These are phyloP conservation scores for Lactifluus hygrophoroides DNA, from an alignment of 768 basidiomycete genomes.

Conservation along the genomic window DNA sequence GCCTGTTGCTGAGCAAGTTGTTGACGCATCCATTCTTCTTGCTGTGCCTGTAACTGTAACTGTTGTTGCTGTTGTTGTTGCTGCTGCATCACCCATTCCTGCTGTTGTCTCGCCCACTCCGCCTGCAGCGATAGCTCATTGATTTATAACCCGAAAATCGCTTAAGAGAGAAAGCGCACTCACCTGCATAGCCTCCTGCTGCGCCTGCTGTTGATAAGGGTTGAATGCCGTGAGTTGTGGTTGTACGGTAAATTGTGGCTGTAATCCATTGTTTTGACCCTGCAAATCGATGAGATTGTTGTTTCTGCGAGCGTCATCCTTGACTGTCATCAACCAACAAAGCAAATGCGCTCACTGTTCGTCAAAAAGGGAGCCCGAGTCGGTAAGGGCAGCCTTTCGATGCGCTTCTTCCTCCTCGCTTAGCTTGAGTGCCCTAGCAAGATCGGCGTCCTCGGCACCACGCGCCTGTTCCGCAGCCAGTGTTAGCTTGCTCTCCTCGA, in stretches of 20 bases:
- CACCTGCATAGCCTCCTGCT: constrained; percentile 78
- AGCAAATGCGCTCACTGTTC: constrained; percentile 53
- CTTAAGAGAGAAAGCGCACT: not conserved
- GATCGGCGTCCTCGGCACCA: constrained; percentile 71
- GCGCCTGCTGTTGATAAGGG: constrained; percentile 86
- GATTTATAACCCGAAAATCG: not conserved
- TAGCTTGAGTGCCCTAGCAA: constrained; percentile 71
- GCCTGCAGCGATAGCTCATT: constrained; percentile 25
- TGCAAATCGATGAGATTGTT: constrained; percentile 10
- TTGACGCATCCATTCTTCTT: constrained; percentile 55
- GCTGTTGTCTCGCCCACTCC: constrained; percentile 43
- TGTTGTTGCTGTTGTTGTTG: constrained; percentile 38
- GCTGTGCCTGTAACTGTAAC: constrained; percentile 38
- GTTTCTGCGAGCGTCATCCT: not conserved
- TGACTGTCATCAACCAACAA: constrained; percentile 1
- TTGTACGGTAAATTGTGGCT: constrained; percentile 73
- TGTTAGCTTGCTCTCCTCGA: constrained; percentile 80
- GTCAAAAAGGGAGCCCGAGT: constrained; percentile 72
- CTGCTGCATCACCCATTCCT: constrained; percentile 57
- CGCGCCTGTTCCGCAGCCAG: constrained; percentile 60
- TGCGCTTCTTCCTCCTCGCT: constrained; percentile 88
- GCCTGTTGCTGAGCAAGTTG: constrained; percentile 52
- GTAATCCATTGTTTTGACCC: constrained; percentile 31
- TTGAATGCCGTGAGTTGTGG: constrained; percentile 92
- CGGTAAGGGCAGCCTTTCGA: constrained; percentile 60